Percentiles rank a stretch among this genome's conserved stretches.
These are phyloP conservation scores for Rhodotorula paludigena DNA, from an alignment of 768 basidiomycete genomes.

Conservation along the genomic window DNA sequence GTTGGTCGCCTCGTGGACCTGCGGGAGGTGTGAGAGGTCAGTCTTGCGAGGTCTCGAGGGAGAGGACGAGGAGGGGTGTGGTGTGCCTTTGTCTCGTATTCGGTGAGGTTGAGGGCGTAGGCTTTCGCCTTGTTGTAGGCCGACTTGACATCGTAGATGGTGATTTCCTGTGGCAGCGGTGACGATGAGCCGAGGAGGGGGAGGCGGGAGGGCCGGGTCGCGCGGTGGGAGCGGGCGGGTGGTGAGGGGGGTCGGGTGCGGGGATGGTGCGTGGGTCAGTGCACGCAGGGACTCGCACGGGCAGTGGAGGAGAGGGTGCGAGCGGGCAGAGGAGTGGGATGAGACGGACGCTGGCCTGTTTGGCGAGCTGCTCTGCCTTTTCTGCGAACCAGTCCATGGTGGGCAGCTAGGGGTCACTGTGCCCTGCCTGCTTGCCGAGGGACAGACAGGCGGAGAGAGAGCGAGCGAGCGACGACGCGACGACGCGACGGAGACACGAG, in stretches of 20 bases:
- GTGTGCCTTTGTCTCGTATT: conserved; percentile 72
- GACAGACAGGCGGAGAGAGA: background rate
- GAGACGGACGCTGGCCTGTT: conserved; percentile 14
- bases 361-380: conserved; percentile 18
- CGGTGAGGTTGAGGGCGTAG: conserved; percentile 81
- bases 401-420: no score
- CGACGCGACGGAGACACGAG: no score
- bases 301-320: background rate
- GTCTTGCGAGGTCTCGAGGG: no score
- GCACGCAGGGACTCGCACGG: no score
- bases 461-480: background rate
- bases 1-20: conserved; percentile 93
- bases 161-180: conserved; percentile 34
- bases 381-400: conserved; percentile 30
- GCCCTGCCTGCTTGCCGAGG: no score
- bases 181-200: background rate
- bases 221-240: no score
- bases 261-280: background rate
- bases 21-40: no score
- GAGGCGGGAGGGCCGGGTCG: background rate
- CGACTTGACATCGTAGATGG: conserved; percentile 37
- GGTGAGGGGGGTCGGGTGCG: background rate
- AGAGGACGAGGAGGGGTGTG: no score
- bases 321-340: background rate
- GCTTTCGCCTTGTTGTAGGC: conserved; percentile 72